Base-by-base conservation (phyloP, 2,329 filamentous ascomycete species). In the Aspergillus sp. region DNA sequence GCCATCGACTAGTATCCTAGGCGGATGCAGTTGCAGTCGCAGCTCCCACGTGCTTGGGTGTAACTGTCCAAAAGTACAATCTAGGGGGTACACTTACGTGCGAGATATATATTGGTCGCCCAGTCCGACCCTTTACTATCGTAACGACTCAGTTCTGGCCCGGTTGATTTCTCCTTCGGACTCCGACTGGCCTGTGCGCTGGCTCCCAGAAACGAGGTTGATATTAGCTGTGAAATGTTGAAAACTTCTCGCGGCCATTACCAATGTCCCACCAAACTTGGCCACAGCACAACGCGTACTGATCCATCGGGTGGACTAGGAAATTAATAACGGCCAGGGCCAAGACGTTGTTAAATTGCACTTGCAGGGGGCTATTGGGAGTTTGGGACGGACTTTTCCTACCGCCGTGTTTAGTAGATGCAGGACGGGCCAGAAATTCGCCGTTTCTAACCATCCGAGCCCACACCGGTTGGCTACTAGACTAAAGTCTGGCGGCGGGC, bases 301-400 rank as follows among this genome's bases (percentile, higher is more conserved):
- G 53, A 55, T 55, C 53, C 52, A 41, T 55, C 52, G 38, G 52
- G 15, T 30, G 38, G 28, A 55, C 53, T 41, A 28, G 38, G 38
- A n/a, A 39, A 53, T 19, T 15, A 25, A 23, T n/a, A 30, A 19
- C 51, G 32, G 32, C 7, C 8, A 39, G 51, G 32, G 51, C 13
- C 15, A 25, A 12, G 12, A 36, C 32, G 32, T 36, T 36, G 15
- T 36, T 36, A 36, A 36, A 15, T 36, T 36, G 12, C 32, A 36
- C 32, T 36, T 36, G 32, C 32, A 36, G 38, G 38, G 38, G 21
- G 51, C 25, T n/a, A 30, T 43, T 43, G 39, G 25, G 25, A 28
- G 25, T 28, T 28, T 28, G 25, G 23, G 23, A 41, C 15, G 32
- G 38, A n/a, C 21, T 25, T 19, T 17, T 17, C 47, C 47, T 50